Base-by-base conservation (phyloP, 352 stramenopile species). In the Phytophthora ohioensis region DNA sequence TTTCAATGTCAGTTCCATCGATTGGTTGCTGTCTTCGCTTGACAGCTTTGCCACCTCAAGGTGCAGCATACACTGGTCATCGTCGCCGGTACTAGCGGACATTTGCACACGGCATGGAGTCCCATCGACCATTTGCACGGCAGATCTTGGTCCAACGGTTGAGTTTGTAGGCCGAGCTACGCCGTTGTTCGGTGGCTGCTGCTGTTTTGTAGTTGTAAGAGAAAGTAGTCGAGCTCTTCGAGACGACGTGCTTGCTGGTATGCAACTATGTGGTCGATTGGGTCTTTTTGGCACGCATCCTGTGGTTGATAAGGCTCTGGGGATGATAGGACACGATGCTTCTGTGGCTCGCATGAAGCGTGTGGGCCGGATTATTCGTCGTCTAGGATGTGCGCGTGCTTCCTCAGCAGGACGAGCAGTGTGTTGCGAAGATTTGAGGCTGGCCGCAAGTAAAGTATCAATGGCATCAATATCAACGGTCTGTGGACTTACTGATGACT, bases 381-480 rank as follows among this genome's bases (percentile, higher is more conserved):
- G 57, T 69, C 38, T 31, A 15, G 56, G 35, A 45, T 51, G 41
- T 9, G 42, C 41, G 0, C 2, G 32, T 13, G n/a, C 3, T 62
- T 61, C 30, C 27, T 41, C 48, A 41, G 27, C 45, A 43, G 59
- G 31, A 53, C 32, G 47, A 57, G 12, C 17, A 13, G 55, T 30
- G 1, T 48, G 59, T 13, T 67, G 36, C 15, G 32, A 66, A 41
- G 67, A 47, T 17, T 75, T 71, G 27, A 76, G 68, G 64, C 39
- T 73, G 8, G 52, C 67, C 32, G 64, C 70, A 8, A 91, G 71
- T 45, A 92, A 78, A 11, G 66, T 78, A 27, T 92, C 84, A 5
- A 92, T 56, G 12, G 75, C 78, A 17, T 92, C 80, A n/a, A 92
- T 80, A 45, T 92, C 84, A n/a, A 92, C 78, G 27, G 55, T 57